These are phyloP conservation scores for Halteria grandinella DNA, from an alignment of 73 alveolate species.

Conservation along the genomic window DNA sequence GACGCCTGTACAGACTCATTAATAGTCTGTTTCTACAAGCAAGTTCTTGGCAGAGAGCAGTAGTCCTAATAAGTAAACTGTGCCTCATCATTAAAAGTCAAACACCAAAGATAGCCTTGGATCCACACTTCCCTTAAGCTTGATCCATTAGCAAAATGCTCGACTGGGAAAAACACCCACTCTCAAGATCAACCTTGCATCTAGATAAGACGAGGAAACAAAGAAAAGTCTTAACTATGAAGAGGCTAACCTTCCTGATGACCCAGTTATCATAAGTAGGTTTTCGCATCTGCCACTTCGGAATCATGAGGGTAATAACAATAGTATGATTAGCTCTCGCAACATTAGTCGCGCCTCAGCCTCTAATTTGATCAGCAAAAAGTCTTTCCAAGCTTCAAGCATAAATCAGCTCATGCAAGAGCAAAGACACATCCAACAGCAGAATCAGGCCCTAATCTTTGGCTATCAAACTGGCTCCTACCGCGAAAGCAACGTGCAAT, in stretches of 20 bases:
- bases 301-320: neutral
- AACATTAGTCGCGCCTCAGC: neutral
- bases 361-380: neutral
- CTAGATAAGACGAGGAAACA: neutral
- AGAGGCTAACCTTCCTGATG: neutral
- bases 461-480: neutral
- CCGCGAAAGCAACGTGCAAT: neutral
- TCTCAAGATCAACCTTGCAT: constrained; percentile 17
- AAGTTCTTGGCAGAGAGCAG: neutral
- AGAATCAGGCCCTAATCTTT: neutral
- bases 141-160: neutral
- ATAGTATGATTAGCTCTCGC: neutral
- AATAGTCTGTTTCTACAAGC: neutral
- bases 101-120: neutral
- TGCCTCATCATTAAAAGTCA: neutral
- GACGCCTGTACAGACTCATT: no score
- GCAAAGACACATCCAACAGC: neutral
- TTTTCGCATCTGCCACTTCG: neutral
- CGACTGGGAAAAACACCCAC: constrained; percentile 23
- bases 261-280: neutral
- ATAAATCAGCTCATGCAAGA: neutral
- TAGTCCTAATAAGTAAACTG: neutral
- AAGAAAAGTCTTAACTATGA: neutral
- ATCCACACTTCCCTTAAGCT: neutral
- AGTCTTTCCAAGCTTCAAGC: neutral